Conservation (phyloP, 768 basidiomycete genomes). For the Phanerochaete carnosa region DNA sequence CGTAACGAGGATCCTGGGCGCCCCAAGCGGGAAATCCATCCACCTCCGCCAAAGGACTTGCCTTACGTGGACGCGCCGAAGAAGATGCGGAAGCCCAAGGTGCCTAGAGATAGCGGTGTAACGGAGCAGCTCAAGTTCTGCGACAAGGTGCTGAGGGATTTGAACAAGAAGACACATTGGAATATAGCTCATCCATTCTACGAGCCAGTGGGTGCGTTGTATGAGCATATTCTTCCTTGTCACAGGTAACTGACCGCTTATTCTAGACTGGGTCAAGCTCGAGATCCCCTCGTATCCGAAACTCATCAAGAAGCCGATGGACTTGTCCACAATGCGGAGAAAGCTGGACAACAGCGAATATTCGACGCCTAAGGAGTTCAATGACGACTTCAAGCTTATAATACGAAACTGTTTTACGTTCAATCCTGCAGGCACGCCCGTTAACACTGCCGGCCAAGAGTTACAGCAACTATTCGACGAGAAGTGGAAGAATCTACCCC, state of each 20-base stretch:
- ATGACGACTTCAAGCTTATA: conserved; percentile 92
- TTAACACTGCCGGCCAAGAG: conserved; percentile 82
- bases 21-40: conserved; percentile 98
- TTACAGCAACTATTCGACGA: conserved; percentile 89
- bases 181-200: conserved; percentile 80
- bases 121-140: conserved; percentile 87
- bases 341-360: conserved; percentile 83
- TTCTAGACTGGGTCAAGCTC: conserved; percentile 70
- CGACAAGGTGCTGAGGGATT: conserved; percentile 64
- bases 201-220: conserved; percentile 85
- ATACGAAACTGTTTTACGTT: conserved; percentile 91
- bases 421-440: conserved; percentile 85
- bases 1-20: conserved; percentile 71
- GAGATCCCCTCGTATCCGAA: conserved; percentile 83
- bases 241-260: background rate
- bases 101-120: conserved; percentile 60
- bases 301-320: conserved; percentile 94
- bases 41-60: conserved; percentile 89
- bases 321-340: conserved; percentile 81
- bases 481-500: conserved; percentile 82
- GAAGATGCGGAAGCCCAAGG: conserved; percentile 61
- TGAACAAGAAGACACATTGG: conserved; percentile 78
- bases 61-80: conserved; percentile 77
- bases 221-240: background rate
- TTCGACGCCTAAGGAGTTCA: conserved; percentile 72